phyloP scores from a whole-genome alignment of 257 asterid genomes.

The Anisodus tanguticus region DNA sequence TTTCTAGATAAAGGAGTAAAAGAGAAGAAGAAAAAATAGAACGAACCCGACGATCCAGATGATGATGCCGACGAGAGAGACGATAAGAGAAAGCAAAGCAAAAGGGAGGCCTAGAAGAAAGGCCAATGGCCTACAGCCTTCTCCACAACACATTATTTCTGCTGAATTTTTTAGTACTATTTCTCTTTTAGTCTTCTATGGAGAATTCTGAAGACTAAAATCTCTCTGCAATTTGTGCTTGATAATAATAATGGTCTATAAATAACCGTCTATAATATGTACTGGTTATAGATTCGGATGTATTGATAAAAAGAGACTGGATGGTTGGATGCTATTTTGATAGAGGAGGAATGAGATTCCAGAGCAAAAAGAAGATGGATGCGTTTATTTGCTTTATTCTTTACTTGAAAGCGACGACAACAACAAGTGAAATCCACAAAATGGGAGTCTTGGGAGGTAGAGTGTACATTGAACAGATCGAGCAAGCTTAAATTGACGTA shows the following conservation, averaged over 20 bases:
- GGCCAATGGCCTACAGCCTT: slow-evolving; percentile 65
- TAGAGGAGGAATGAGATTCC: no score
- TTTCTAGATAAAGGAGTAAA: no score
- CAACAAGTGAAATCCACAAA: no score
- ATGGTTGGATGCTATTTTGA: neutral
- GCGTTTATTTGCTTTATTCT: neutral
- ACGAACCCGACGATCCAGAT: slow-evolving; percentile 66
- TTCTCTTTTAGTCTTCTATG: neutral
- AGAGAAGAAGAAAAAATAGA: neutral
- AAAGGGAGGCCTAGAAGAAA: slow-evolving; percentile 64
- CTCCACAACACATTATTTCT: slow-evolving; percentile 48
- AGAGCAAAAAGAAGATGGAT: neutral
- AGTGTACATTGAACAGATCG: no score
- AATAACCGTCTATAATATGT: no score
- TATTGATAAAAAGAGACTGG: no score
- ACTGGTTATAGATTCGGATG: no score
- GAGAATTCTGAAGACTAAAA: neutral
- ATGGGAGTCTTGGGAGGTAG: no score
- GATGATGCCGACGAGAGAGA: slow-evolving; percentile 55
- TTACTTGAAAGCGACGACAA: neutral
- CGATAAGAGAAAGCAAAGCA: slow-evolving; percentile 58
- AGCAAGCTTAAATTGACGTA: no score
- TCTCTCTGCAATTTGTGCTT: neutral
- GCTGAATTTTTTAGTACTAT: neutral
- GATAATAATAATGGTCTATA: no score